Base-by-base conservation (phyloP, 306 rosid species). In the Pterocarpus macrocarpus region DNA sequence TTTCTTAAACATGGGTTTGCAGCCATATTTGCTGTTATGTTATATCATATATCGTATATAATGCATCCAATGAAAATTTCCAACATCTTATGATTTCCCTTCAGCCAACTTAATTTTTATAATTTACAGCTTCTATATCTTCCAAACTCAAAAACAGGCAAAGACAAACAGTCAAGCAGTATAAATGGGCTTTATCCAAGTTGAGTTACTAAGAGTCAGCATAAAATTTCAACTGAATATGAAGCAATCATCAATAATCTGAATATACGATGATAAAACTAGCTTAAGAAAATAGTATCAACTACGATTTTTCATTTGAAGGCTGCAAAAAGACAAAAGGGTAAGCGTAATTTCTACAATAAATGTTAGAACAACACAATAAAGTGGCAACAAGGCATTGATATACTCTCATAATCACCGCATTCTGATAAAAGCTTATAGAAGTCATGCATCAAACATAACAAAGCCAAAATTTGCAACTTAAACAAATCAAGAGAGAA, bases 201-300 rank as follows among this genome's bases (percentile, higher is more conserved):
- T 28, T 14, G 10, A 36, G 53, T 50, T 36, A 49, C 33, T 5
- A 32, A 62, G 16, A 33, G 45, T 47, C 49, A 15, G 16, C 16
- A 17, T 6, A 57, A 49, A 56, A 71, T 9, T 70, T 43, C 17
- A 17, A 30, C 61, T 65, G 36, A 56, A 65, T 78, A 52, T 69
- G 64, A 73, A 78, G 56, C 58, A 69, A 55, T 63, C 61, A 59
- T 14, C 45, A 44, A 73, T 22, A 15, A 57, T 67, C 4, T 22
- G 9, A 74, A 55, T 38, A 44, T 4, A 32, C 11, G 34, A 1
- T n/a, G 33, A 71, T 17, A 39, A 52, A 17, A 52, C 43, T 41
- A 56, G 5, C 34, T 34, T 32, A 15, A 50, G 12, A 55, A 7
- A n/a, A 4, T 43, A 10, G 45, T 52, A 32, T n/a, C 38, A 8